Evolutionary conservation across 768 basidiomycete genomes (phyloP), one percentile per base, ranked within the genome.

Genomic region (Tricholoma sp.): DNA sequence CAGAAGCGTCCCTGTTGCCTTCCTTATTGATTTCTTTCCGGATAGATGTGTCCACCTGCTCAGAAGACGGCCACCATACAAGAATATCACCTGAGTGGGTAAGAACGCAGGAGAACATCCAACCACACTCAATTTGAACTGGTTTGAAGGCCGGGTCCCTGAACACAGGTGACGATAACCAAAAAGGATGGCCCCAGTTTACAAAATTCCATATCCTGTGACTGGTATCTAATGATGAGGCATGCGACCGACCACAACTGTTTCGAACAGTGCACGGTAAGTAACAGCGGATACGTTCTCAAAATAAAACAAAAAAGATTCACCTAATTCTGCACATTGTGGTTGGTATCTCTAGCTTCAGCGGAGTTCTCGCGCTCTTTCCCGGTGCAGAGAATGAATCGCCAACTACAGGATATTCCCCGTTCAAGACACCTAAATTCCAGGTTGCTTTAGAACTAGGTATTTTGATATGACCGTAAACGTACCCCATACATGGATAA

Each of bases 401-500:
- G 58, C 65, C 69, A 5, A 62, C 67, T 52, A 84, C 66, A 14
- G 76, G 73, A 46, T 63, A 58, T 3, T 67, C 68, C 1, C 83
- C 84, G 59, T 87, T 74, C 60, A 91, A 69, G 5, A 83, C 80
- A 24, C 89, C 90, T 91, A 53, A 9, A 16, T 18, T n/a, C 18
- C 41, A 45, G 6, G 37, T 24, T 7, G 14, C 22, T 8, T 29
- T 16, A 32, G 39, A 21, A 14, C 22, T n/a, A 52, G 19, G 10
- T 56, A 27, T 27, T 49, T 50, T 22, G 5, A 11, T 12, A 29
- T 50, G 29, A 7, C 27, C 16, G 11, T 49, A 1, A 45, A 65
- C 74, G 57, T 63, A 89, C 91, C 94, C 91, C 92, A 95, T n/a
- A 86, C 86, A 64, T 85, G 79, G 21, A 95, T 71, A 31, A 74